These are phyloP conservation scores for Choiromyces venosus DNA, from an alignment of 495 filamentous ascomycete species.

Conservation along the genomic window DNA sequence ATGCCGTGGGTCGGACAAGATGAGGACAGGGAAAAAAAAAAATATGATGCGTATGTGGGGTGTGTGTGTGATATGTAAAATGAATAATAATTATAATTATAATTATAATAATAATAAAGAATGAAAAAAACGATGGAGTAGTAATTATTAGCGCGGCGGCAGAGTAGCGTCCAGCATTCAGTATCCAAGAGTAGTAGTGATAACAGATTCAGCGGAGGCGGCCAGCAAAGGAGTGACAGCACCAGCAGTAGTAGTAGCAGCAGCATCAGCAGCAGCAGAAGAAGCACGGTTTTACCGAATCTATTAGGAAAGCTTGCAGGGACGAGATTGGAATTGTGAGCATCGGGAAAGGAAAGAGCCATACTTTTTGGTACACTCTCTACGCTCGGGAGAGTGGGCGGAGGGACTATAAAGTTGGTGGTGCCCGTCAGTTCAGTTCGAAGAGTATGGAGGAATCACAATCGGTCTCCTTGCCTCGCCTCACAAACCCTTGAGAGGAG, in stretches of 20 bases:
- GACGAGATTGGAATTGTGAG: background rate
- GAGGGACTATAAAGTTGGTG: background rate
- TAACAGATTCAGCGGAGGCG: background rate
- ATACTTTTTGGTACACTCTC: slow-evolving; percentile 4
- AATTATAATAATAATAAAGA: background rate
- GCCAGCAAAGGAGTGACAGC: background rate
- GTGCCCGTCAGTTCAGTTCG: background rate
- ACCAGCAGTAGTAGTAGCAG: background rate
- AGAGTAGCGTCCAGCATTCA: background rate
- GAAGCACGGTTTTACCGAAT: background rate
- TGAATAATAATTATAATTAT: background rate
- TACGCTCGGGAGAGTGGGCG: background rate
- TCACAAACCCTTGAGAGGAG: background rate
- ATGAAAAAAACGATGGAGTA: background rate
- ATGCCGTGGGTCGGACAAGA: background rate
- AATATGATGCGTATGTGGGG: background rate
- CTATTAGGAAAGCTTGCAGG: slow-evolving; percentile 1
- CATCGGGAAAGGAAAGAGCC: background rate
- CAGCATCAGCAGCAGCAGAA: background rate
- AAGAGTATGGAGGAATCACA: background rate
- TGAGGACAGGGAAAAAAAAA: background rate
- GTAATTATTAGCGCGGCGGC: background rate
- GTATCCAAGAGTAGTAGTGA: background rate
- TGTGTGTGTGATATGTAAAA: background rate
- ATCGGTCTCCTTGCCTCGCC: background rate